These are phyloP conservation scores for Panaeolus papilionaceus DNA, from an alignment of 768 basidiomycete genomes.

Conservation along the genomic window DNA sequence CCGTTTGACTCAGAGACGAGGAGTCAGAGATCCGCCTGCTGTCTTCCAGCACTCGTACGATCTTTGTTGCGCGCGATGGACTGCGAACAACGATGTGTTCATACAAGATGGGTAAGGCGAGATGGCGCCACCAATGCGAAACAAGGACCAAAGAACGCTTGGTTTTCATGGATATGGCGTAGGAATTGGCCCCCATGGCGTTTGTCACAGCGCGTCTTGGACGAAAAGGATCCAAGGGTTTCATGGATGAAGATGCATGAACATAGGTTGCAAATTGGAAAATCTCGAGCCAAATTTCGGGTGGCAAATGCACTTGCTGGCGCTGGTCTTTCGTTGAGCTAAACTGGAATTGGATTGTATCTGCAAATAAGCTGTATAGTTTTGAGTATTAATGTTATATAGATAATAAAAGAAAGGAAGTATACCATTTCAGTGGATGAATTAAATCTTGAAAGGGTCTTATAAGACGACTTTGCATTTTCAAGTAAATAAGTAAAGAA, in stretches of 20 bases:
- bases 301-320: conserved; percentile 46
- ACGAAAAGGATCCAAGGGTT: conserved; percentile 53
- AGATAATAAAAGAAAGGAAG: conserved; percentile 10
- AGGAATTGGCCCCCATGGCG: conserved; percentile 54
- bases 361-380: conserved; percentile 34
- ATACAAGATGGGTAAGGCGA: conserved; percentile 51
- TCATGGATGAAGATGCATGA: conserved; percentile 47
- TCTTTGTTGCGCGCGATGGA: conserved; percentile 44
- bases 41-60: conserved; percentile 43
- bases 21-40: conserved; percentile 26
- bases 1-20: not conserved
- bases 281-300: conserved; percentile 62
- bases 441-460: conserved; percentile 27
- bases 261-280: conserved; percentile 61
- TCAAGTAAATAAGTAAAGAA: conserved; percentile 21
- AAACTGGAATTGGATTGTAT: conserved; percentile 22
- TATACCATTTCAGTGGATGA: conserved; percentile 40
- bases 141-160: conserved; percentile 57
- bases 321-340: conserved; percentile 23
- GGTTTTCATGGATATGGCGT: conserved; percentile 50
- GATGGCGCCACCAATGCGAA: conserved; percentile 50
- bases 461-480: conserved; percentile 35
- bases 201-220: conserved; percentile 46
- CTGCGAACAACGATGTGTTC: conserved; percentile 53
- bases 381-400: conserved; percentile 12